phyloP scores from a whole-genome alignment of 306 rosid species.

The Trichosanthes truncata region DNA sequence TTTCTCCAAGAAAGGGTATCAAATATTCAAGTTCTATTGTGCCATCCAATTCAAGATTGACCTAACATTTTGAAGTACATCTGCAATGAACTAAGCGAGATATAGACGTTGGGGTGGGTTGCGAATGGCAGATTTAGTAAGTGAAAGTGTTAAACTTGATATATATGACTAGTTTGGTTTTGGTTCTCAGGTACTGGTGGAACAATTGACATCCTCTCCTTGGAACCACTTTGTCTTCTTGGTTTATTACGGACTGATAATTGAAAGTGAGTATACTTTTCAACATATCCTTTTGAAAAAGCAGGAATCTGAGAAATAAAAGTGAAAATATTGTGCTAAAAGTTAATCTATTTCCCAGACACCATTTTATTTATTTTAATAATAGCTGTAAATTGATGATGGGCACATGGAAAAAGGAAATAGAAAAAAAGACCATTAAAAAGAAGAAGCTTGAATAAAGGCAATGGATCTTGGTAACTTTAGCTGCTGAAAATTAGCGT shows the following conservation, averaged over 20 bases:
- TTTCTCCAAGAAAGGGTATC: not conserved
- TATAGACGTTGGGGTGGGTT: not conserved
- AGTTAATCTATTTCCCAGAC: not conserved
- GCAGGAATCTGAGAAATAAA: not conserved
- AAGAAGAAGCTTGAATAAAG: not conserved
- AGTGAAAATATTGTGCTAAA: not conserved
- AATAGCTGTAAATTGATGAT: not conserved
- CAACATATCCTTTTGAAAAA: constrained; percentile 1
- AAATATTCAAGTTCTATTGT: not conserved
- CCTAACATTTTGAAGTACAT: not conserved
- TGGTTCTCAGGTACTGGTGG: constrained; percentile 69
- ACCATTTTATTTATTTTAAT: not conserved
- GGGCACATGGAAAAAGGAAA: not conserved
- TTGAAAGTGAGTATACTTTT: constrained; percentile 55
- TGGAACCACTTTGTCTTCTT: constrained; percentile 80
- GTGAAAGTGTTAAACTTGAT: not conserved
- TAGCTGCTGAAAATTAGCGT: not conserved
- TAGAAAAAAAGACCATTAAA: not conserved
- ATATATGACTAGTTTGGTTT: not conserved
- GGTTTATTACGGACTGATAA: constrained; percentile 64
- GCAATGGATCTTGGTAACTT: not conserved
- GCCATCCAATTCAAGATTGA: not conserved
- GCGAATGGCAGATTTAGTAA: not conserved
- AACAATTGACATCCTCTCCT: constrained; percentile 82
- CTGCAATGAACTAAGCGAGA: not conserved